Evolutionary conservation across 2,329 filamentous ascomycete species (phyloP), one percentile per base, ranked within the genome.

Genomic region (Aureobasidium sp.): DNA sequence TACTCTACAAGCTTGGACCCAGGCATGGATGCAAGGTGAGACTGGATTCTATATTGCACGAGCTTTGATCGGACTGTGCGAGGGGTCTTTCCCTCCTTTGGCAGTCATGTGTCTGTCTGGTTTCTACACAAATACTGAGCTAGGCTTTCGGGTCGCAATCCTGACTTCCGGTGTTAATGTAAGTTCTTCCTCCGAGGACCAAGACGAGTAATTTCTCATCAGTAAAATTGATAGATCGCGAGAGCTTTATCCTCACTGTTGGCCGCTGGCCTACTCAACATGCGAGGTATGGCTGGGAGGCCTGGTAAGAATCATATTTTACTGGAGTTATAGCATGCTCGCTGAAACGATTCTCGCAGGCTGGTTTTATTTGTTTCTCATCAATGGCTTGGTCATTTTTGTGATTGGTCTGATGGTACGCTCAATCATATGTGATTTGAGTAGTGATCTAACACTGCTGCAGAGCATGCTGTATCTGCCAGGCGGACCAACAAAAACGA

Each of bases 401-500:
- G 6, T 54, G n/a, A 50, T 58, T 29, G 56, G 56, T 19, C 21
- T 58, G 14, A 22, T 54, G 12, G 53, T 56, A 45, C 29, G 16
- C 19, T 24, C 27, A 37, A 29, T 5, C 14, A 12, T 11, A 29
- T 14, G 11, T 12, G 6, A 19, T 12, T 12, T 6, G 19, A 25
- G 11, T 19, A 7, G 6, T 25, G n/a, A 17, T 29, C 50, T 54
- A 24, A 48, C 17, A n/a, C 11, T 6, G 24, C 3, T 24, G 7
- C 42, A 64, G 62, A 59, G 59, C 54, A 50, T 61, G 17, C 57
- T 65, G 32, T 65, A 64, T 51, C 58, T 65, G 7, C 62, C 63
- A 2, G 57, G 51, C 7, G 64, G 62, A 1, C 63, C 63, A 4
- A 64, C 60, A 11, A 56, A 61, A 17, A 66, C 64, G 11, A 61